phyloP scores from a whole-genome alignment of 1,284 basidiomycete genomes.

The Sutorius eximius region DNA sequence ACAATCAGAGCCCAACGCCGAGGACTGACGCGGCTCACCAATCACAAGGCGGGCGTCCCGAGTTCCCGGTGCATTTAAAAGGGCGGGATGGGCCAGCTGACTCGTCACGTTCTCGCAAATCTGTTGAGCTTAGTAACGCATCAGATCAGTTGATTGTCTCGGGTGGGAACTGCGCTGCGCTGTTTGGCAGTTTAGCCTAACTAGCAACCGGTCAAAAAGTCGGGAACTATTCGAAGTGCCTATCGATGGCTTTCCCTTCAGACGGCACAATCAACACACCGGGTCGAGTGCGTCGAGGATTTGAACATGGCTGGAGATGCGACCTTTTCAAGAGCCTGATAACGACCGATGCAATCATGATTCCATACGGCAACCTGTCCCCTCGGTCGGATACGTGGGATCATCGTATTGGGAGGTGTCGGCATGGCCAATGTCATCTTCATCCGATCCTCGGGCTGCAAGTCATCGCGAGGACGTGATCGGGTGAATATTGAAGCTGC shows the following conservation, averaged over 20 bases:
- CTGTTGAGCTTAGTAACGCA: background rate
- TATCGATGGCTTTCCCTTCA: background rate
- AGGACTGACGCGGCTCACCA: background rate
- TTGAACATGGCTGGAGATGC: background rate
- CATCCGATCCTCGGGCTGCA: background rate
- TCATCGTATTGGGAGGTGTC: too few species aligned
- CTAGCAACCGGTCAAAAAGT: background rate
- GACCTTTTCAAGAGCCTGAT: background rate
- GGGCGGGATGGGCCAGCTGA: background rate
- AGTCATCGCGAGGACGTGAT: background rate
- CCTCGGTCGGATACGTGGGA: too few species aligned
- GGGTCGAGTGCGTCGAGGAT: background rate
- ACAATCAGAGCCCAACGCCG: background rate
- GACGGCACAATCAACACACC: background rate
- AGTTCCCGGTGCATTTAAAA: background rate
- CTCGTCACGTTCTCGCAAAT: background rate
- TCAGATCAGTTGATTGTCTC: background rate
- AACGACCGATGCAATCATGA: background rate
- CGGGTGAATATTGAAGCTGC: too few species aligned
- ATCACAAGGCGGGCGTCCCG: background rate
- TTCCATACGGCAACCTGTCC: background rate
- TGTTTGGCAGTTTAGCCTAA: background rate
- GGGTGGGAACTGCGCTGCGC: background rate
- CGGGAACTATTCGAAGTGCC: background rate
- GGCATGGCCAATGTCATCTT: background rate